Percentiles rank a stretch among this genome's conserved stretches.
Evolutionary conservation across 2,329 filamentous ascomycete genomes (phyloP).

Genomic region (Cordyceps cateniannulata): DNA sequence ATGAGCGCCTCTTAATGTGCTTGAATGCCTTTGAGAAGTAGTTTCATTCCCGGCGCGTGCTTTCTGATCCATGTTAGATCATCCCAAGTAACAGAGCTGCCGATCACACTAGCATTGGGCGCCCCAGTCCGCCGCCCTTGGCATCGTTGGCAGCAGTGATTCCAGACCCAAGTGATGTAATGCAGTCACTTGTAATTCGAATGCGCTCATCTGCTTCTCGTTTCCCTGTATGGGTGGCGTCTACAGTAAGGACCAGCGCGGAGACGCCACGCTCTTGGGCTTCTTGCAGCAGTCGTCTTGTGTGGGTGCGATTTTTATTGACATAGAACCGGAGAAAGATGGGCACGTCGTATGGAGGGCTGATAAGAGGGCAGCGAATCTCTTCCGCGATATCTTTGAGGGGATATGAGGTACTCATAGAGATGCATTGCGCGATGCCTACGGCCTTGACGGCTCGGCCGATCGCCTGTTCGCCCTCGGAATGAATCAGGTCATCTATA

Average conservation of each 20-base stretch:
- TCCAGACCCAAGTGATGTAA: constrained; percentile 44
- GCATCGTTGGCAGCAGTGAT: constrained; percentile 42
- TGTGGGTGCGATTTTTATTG: constrained; percentile 46
- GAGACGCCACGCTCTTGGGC: constrained; percentile 41
- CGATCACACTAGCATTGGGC: constrained; percentile 52
- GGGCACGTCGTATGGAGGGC: constrained; percentile 18
- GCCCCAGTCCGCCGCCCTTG: constrained; percentile 48
- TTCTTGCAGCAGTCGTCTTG: constrained; percentile 40
- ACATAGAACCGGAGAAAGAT: constrained; percentile 59
- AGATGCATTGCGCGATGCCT: constrained; percentile 54
- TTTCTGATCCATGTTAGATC: constrained; percentile 58
- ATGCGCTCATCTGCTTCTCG: constrained; percentile 42
- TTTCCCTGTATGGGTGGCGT: constrained; percentile 51
- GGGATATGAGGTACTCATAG: constrained; percentile 55
- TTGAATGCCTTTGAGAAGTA: constrained; percentile 68
- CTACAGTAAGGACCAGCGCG: constrained; percentile 53
- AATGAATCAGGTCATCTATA: constrained; percentile 57
- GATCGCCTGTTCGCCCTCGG: constrained; percentile 55
- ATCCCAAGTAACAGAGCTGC: constrained; percentile 58
- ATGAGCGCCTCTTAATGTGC: constrained; percentile 55
- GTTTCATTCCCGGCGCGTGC: constrained; percentile 39
- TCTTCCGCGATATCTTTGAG: constrained; percentile 43
- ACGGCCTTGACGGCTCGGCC: constrained; percentile 43
- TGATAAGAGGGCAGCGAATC: constrained; percentile 3
- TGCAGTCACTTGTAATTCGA: constrained; percentile 36